phyloP scores from a whole-genome alignment of 345 rosid genomes.

The Salix exigua region DNA sequence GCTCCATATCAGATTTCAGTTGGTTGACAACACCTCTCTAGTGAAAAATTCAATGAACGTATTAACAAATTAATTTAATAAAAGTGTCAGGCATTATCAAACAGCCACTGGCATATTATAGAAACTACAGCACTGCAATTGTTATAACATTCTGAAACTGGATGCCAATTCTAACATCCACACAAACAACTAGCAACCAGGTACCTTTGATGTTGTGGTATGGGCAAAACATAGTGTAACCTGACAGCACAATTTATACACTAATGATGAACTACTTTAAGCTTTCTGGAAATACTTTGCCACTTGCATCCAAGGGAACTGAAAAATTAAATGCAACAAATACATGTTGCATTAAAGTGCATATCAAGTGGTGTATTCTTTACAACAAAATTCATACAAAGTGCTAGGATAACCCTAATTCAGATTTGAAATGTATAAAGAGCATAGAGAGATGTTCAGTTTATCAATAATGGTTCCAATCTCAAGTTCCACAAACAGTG shows the following conservation, averaged over 20 bases:
- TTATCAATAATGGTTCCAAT: background rate
- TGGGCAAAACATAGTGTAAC: too few relatives aligned
- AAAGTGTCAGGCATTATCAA: background rate
- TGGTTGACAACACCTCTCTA: slow-evolving; percentile 92
- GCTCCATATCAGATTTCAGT: slow-evolving; percentile 84
- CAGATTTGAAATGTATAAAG: background rate
- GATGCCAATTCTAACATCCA: background rate
- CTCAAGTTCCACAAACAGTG: background rate
- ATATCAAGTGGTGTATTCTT: background rate
- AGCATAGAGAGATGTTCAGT: too few relatives aligned
- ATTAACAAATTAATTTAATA: background rate
- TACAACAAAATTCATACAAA: background rate
- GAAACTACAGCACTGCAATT: background rate
- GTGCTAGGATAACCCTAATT: background rate
- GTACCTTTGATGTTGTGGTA: background rate
- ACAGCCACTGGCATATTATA: background rate
- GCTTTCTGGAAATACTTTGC: background rate
- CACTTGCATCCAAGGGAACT: background rate
- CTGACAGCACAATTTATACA: too few relatives aligned
- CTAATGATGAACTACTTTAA: background rate
- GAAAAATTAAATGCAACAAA: background rate
- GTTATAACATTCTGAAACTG: background rate
- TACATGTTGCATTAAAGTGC: background rate
- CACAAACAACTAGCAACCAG: background rate
- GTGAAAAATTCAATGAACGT: slow-evolving; percentile 10